Conservation (phyloP, 805 yeast genomes). For the Ogataea kodamae region DNA sequence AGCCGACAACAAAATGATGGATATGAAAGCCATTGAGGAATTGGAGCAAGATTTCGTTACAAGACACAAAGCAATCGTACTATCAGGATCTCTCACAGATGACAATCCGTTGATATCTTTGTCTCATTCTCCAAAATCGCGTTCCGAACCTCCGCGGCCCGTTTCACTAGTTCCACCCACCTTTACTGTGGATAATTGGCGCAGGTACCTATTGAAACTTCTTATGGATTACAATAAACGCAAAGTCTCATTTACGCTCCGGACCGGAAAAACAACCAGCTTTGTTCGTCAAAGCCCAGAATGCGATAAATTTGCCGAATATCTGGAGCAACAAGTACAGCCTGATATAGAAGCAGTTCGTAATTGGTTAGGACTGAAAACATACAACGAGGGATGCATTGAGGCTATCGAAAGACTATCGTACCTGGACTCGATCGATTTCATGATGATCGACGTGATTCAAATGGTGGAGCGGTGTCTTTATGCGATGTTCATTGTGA, state of each 20-base stretch:
- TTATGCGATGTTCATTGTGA: slow-evolving; percentile 21
- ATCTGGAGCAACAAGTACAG: slow-evolving; percentile 12
- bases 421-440: slow-evolving; percentile 15
- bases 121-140: slow-evolving; percentile 5
- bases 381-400: slow-evolving; percentile 25
- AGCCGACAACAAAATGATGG: slow-evolving; percentile 6
- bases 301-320: slow-evolving; percentile 9
- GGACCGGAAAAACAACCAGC: slow-evolving; percentile 14
- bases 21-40: slow-evolving; percentile 8
- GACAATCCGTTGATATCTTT: slow-evolving; percentile 23
- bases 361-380: slow-evolving; percentile 21
- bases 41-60: slow-evolving; percentile 11
- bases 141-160: slow-evolving; percentile 6
- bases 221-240: slow-evolving; percentile 15
- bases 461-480: slow-evolving; percentile 25
- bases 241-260: slow-evolving; percentile 8
- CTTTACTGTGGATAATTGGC: slow-evolving; percentile 24
- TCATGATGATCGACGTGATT: slow-evolving; percentile 24
- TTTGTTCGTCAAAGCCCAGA: slow-evolving; percentile 4
- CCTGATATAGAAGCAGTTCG: slow-evolving; percentile 26
- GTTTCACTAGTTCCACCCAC: slow-evolving; percentile 25
- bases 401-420: slow-evolving; percentile 25
- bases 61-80: slow-evolving; percentile 11
- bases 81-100: slow-evolving; percentile 21
- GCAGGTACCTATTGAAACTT: slow-evolving; percentile 19